Percentiles rank a stretch among this genome's conserved stretches.
Evolutionary conservation across 164 flowering plant species (phyloP).

Genomic region (Magnolia sinica): DNA sequence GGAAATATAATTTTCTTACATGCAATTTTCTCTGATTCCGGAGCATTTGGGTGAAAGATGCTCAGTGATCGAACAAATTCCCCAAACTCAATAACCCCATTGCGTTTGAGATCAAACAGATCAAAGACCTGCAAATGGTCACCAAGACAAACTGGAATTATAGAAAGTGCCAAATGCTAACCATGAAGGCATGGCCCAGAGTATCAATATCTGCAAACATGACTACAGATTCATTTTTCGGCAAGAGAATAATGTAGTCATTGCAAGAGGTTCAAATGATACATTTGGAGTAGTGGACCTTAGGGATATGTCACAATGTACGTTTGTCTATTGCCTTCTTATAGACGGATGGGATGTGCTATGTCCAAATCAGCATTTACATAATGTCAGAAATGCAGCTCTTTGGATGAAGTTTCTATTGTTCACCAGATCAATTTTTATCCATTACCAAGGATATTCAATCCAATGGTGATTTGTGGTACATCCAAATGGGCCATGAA

Average conservation of each 20-base stretch:
- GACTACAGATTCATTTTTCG: background rate
- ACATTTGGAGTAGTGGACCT: background rate
- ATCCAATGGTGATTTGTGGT: too few relatives aligned
- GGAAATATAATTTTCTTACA: slow-evolving; percentile 39
- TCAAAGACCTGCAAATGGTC: slow-evolving; percentile 61
- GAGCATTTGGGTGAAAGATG: slow-evolving; percentile 76
- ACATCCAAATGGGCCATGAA: background rate
- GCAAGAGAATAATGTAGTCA: background rate
- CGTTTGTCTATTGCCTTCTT: background rate
- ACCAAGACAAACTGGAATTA: background rate
- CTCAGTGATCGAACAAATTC: slow-evolving; percentile 80
- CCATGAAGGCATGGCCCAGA: background rate
- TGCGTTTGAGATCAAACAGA: slow-evolving; percentile 68
- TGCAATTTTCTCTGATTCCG: slow-evolving; percentile 49
- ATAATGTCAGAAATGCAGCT: too few relatives aligned
- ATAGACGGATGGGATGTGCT: background rate
- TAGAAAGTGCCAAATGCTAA: background rate
- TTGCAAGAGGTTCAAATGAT: background rate
- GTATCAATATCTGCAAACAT: background rate
- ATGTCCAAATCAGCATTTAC: background rate
- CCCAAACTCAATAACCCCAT: slow-evolving; percentile 92
- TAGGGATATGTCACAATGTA: background rate
- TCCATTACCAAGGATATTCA: too few relatives aligned
- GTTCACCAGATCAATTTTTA: too few relatives aligned
- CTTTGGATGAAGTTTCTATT: too few relatives aligned